These are phyloP conservation scores for Ophiostoma novo-ulmi DNA, from an alignment of 2,329 filamentous ascomycete species.

Conservation along the genomic window DNA sequence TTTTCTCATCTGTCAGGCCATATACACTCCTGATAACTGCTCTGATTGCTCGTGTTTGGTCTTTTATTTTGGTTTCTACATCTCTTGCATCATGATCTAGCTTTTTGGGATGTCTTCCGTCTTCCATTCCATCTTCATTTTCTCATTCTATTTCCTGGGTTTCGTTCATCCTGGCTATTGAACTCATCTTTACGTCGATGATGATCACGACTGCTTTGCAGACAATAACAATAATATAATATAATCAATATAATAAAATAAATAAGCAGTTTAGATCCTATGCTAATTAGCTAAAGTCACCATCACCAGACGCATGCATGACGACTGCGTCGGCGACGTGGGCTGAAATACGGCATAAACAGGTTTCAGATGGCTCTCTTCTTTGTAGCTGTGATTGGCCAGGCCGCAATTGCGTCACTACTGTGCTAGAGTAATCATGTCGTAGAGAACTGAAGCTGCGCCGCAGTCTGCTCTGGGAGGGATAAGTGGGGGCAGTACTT, in stretches of 20 bases:
- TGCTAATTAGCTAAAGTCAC: not conserved
- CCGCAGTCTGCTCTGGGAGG: not conserved
- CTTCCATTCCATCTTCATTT: not conserved
- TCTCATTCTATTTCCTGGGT: not conserved
- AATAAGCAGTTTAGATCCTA: not conserved
- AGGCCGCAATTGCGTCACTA: not conserved
- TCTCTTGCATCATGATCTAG: not conserved
- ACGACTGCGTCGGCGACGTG: not conserved
- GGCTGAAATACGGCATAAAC: not conserved
- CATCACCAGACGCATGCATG: not conserved
- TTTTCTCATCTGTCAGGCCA: not conserved
- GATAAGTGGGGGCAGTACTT: not conserved
- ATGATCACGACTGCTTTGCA: conserved; percentile 3
- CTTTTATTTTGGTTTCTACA: not conserved
- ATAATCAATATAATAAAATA: not conserved
- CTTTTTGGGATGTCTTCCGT: not conserved
- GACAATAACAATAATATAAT: not conserved
- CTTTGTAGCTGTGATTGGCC: not conserved
- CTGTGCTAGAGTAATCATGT: not conserved
- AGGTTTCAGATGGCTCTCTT: not conserved
- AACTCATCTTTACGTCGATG: not conserved
- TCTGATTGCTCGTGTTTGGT: not conserved
- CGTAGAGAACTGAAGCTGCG: not conserved
- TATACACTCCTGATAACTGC: not conserved
- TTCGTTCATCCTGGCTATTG: not conserved